phyloP scores from a whole-genome alignment of 352 stramenopile species.

The Globisporangium perplexum region DNA sequence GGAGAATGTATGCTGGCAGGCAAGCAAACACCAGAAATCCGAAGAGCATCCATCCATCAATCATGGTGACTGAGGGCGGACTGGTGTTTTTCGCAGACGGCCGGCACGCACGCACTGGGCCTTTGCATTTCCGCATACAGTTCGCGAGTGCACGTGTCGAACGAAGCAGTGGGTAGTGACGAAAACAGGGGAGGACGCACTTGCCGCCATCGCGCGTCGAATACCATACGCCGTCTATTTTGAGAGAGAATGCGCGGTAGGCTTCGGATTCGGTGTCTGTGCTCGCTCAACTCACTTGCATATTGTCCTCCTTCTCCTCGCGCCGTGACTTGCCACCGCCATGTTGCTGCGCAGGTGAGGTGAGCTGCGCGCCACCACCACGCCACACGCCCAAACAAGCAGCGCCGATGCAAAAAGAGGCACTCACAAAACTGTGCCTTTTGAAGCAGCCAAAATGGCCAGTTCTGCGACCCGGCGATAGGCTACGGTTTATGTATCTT shows the following conservation, averaged over 20 bases:
- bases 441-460: slow-evolving; percentile 12
- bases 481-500: not conserved
- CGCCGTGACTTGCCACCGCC: too few species aligned
- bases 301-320: too few species aligned
- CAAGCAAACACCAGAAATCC: too few species aligned
- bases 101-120: not conserved
- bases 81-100: not conserved
- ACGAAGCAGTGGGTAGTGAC: not conserved
- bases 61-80: not conserved
- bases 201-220: too few species aligned
- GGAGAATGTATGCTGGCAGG: too few species aligned
- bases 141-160: not conserved
- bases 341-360: too few species aligned
- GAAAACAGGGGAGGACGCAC: not conserved
- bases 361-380: too few species aligned
- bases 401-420: not conserved
- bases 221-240: too few species aligned
- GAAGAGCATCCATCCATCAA: not conserved
- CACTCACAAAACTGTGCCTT: slow-evolving; percentile 11
- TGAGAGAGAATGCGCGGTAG: too few species aligned
- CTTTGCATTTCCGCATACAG: not conserved
- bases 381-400: not conserved
- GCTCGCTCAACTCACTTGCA: too few species aligned
- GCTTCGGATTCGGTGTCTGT: too few species aligned
- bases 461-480: slow-evolving; percentile 5